A percentile compares a stretch with the other conserved stretches of the same genome.
Evolutionary conservation across 2,329 filamentous ascomycete species (phyloP).

Genomic region (Chaetomium globosum): DNA sequence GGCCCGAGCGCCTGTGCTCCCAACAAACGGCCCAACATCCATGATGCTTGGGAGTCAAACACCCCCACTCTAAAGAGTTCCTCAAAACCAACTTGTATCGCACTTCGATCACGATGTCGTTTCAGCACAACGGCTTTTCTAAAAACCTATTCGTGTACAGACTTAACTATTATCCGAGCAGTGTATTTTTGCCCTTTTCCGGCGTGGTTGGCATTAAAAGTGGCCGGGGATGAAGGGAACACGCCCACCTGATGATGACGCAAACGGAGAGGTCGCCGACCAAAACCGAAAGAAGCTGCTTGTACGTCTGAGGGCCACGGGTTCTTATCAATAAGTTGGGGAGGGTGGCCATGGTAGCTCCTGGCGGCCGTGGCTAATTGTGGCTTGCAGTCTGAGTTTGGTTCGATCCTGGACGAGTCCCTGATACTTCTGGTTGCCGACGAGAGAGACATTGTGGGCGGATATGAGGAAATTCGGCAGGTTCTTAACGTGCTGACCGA

Average conservation of each 20-base stretch:
- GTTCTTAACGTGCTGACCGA: conserved; percentile 67
- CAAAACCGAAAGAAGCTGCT: conserved; percentile 24
- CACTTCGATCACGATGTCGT: background rate
- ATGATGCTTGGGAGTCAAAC: background rate
- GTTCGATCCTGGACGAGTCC: conserved; percentile 73
- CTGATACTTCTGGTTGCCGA: conserved; percentile 73
- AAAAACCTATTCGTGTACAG: background rate
- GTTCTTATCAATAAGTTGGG: background rate
- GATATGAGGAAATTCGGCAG: conserved; percentile 58
- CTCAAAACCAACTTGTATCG: background rate
- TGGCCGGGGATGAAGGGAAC: conserved; percentile 22
- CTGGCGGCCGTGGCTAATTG: background rate
- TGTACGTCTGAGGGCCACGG: conserved; percentile 19
- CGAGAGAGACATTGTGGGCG: conserved; percentile 68
- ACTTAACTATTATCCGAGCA: background rate
- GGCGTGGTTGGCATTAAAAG: background rate
- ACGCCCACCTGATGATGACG: conserved; percentile 3
- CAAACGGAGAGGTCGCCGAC: conserved; percentile 18
- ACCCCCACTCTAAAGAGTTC: background rate
- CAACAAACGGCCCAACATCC: background rate
- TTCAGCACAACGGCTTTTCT: background rate
- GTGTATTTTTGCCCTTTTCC: background rate
- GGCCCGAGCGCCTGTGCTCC: background rate
- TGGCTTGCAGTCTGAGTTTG: conserved; percentile 59
- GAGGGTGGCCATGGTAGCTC: no score